Evolutionary conservation across 1,284 basidiomycete genomes (phyloP), one percentile per base, ranked within the genome.

Genomic region (Cutaneotrichosporon arboriforme): DNA sequence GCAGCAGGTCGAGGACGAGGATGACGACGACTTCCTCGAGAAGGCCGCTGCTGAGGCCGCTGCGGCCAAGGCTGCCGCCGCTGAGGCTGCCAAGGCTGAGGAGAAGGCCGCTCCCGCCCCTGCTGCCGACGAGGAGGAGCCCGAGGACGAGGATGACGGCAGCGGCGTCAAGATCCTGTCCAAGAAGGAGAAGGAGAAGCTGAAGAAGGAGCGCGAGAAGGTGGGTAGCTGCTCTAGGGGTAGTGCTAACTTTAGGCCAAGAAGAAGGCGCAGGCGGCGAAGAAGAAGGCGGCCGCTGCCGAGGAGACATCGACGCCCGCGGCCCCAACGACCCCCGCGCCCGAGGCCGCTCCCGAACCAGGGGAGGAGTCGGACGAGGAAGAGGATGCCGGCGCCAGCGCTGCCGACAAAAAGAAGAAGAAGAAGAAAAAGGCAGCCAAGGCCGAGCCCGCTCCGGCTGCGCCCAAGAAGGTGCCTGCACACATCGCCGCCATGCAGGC

Each of bases 161-260:
- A 76, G 89, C 84, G 79, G 52, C 10, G 65, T 77, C 13, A 84
- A 85, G 72, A 68, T 93, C 36, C 75, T 92, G 22, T 84, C 84
- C 13, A 94, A 93, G 77, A 91, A 92, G 74, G 88, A 92, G 78
- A 94, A 94, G 77, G 89, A 94, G 72, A 86, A 85, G 68, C 77
- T 92, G 56, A 94, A 94, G 82, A 94, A 94, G 75, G 91, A 94
- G 76, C 83, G 83, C 54, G 90, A 94, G 77, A 93, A 93, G 84
- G 89, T 85, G 47, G 34, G 70, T 59, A 8, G 31, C 17, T 22
- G 41, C 51, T 17, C 38, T n/a, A 23, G 49, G 45, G 42, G 35
- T 9, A 12, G 5, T 36, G 20, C 42, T 54, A 18, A 37, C 26
- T 36, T 44, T 4, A 92, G 89, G 90, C 88, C 0, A 94, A 92